Percentiles rank a stretch among this genome's conserved stretches.
Conservation (phyloP, 2,329 filamentous ascomycete species). For the Teratosphaeria gauchensis region DNA sequence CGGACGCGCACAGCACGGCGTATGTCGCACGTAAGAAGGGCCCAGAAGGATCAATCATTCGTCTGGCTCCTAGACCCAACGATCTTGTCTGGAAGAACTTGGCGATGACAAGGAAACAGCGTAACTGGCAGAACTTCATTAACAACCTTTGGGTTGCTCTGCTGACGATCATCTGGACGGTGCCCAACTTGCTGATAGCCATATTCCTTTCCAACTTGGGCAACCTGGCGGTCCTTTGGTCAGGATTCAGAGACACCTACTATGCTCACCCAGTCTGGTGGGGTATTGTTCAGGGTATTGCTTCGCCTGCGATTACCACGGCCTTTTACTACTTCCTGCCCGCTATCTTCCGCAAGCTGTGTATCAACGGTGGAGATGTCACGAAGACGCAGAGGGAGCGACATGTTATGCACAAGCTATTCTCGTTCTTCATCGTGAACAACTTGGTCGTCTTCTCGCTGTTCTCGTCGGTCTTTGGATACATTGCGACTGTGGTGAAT, state of each 20-base stretch:
- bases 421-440: slow-evolving; percentile 95
- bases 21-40: slow-evolving; percentile 72
- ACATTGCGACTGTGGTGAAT: slow-evolving; percentile 56
- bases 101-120: slow-evolving; percentile 56
- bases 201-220: slow-evolving; percentile 81
- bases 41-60: slow-evolving; percentile 66
- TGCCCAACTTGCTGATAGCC: slow-evolving; percentile 86
- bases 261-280: slow-evolving; percentile 56
- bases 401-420: slow-evolving; percentile 83
- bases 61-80: slow-evolving; percentile 72
- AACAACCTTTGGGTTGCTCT: slow-evolving; percentile 77
- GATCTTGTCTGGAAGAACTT: slow-evolving; percentile 97
- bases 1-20: slow-evolving; percentile 79
- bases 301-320: slow-evolving; percentile 77
- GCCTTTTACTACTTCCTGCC: slow-evolving; percentile 80
- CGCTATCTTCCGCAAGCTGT: slow-evolving; percentile 80
- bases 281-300: slow-evolving; percentile 86
- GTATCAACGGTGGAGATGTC: slow-evolving; percentile 72
- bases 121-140: slow-evolving; percentile 63
- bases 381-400: slow-evolving; percentile 88
- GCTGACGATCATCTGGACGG: slow-evolving; percentile 78
- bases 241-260: slow-evolving; percentile 59
- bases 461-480: slow-evolving; percentile 73
- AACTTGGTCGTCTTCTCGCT: slow-evolving; percentile 90
- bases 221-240: slow-evolving; percentile 75